Percentiles rank a stretch among this genome's conserved stretches.
phyloP scores from a whole-genome alignment of 192 early-diverging fungal genomes.

The Lunasporangiospora selenospora region DNA sequence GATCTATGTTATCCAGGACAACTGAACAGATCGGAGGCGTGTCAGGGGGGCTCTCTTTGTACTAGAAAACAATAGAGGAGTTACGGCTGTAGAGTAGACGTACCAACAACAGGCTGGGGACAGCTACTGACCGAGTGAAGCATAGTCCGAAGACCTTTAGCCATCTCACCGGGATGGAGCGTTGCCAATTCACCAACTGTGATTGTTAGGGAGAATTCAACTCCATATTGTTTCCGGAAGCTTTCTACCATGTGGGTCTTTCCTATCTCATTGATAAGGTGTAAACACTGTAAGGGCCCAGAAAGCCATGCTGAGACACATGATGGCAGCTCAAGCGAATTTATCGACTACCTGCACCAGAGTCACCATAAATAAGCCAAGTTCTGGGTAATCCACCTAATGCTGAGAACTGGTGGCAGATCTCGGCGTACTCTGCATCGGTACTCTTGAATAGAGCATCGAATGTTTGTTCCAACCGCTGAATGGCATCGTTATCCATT shows the following conservation, averaged over 20 bases:
- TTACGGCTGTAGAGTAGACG: background rate
- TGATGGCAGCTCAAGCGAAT: background rate
- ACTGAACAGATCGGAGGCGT: slow-evolving; percentile 26
- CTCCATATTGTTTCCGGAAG: slow-evolving; percentile 17
- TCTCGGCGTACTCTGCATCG: slow-evolving; percentile 5
- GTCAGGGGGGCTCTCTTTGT: no score
- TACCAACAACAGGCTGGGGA: slow-evolving; percentile 11
- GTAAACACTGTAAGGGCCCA: background rate
- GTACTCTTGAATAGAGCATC: slow-evolving; percentile 28
- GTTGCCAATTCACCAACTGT: slow-evolving; percentile 51
- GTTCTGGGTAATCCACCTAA: slow-evolving; percentile 29
- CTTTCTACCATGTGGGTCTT: slow-evolving; percentile 20
- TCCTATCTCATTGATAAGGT: background rate
- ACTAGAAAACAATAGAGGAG: background rate
- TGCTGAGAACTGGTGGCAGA: slow-evolving; percentile 15
- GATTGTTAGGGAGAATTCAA: slow-evolving; percentile 19
- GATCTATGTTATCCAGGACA: slow-evolving; percentile 58
- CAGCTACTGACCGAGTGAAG: slow-evolving; percentile 12
- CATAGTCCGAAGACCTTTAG: slow-evolving; percentile 40
- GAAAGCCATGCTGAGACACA: background rate
- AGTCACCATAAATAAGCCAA: slow-evolving; percentile 42
- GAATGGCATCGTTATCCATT: slow-evolving; percentile 28
- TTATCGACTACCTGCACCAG: slow-evolving; percentile 19
- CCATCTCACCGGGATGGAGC: slow-evolving; percentile 47
- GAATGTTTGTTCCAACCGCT: slow-evolving; percentile 37